Base-by-base conservation (phyloP, 805 yeast genomes). In the Brettanomyces custersianus region DNA sequence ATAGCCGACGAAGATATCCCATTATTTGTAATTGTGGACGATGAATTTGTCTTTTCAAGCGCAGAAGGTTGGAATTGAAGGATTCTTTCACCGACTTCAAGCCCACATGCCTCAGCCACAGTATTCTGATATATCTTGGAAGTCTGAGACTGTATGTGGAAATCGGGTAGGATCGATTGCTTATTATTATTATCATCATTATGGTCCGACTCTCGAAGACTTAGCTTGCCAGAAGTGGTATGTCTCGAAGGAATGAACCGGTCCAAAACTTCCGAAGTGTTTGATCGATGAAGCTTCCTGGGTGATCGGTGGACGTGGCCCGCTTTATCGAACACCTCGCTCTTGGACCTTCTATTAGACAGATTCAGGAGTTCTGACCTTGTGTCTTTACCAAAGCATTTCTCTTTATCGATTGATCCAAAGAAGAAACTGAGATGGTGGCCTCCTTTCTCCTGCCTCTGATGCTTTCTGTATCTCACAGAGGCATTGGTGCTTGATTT, bases 71-170 rank as follows among this genome's bases (percentile, higher is more conserved):
- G 80, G 58, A 82, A 90, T 48, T 85, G 87, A 40, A 90, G 62
- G 26, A 92, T 84, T 43, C 95, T 67, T 42, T 84, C 80, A 42
- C 85, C 80, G 49, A 83, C 72, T 39, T 82, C 80, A 34, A 87
- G 65, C 0, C 98, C 97, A 56, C 96, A 90, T 0, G 96, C 97
- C 52, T 82, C 82, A 0, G 96, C 97, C 2, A 90, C 95, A 20
- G 85, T 79, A 48, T 75, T 74, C 54, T 81, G 80, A 51, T 84
- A 85, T 4, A 72, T 68, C 42, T 68, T 65, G 7, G 70, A 59
- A 4, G 73, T 70, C 48, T 72, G 76, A 4, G 70, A 70, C 44
- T 66, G 67, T 30, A 74, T 71, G 48, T 73, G 77, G 5, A 72
- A 68, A 40, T 65, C 63, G 2, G 79, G 79, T 36, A 72, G 63